These are phyloP conservation scores for Flammula alnicola DNA, from an alignment of 1,284 basidiomycete genomes.

Conservation along the genomic window DNA sequence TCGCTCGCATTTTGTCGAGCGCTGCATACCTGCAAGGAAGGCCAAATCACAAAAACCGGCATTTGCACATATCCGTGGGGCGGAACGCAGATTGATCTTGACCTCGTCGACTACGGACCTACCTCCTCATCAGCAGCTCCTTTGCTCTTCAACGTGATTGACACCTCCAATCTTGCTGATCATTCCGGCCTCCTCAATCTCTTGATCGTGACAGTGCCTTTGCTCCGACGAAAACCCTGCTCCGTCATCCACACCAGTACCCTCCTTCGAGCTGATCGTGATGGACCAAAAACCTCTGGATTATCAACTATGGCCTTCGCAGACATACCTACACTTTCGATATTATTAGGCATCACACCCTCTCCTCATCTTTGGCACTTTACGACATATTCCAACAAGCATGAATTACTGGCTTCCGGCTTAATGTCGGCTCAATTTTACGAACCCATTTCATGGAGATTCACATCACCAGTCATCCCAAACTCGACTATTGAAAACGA, in stretches of 20 bases:
- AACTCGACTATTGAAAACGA: not conserved
- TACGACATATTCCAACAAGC: slow-evolving; percentile 20
- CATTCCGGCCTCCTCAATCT: slow-evolving; percentile 56
- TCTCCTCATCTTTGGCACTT: slow-evolving; percentile 18
- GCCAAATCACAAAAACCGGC: slow-evolving; percentile 22
- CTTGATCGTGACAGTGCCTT: slow-evolving; percentile 40
- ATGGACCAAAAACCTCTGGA: not conserved
- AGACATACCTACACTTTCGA: slow-evolving; percentile 29
- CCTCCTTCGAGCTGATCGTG: slow-evolving; percentile 15
- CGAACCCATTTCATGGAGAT: slow-evolving; percentile 27
- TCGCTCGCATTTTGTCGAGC: no score
- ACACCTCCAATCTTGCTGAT: slow-evolving; percentile 59
- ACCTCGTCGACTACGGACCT: slow-evolving; percentile 23
- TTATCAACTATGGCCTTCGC: slow-evolving; percentile 14
- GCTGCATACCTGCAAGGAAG: slow-evolving; percentile 24
- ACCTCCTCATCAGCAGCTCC: slow-evolving; percentile 37
- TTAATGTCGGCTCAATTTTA: slow-evolving; percentile 16
- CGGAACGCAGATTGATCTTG: slow-evolving; percentile 27
- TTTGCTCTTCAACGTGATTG: slow-evolving; percentile 52
- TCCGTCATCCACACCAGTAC: slow-evolving; percentile 29
- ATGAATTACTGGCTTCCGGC: slow-evolving; percentile 13
- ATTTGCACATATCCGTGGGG: slow-evolving; percentile 42
- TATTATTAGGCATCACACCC: slow-evolving; percentile 31
- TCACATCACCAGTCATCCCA: slow-evolving; percentile 3
- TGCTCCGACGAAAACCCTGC: slow-evolving; percentile 25